Percentiles rank a stretch among this genome's conserved stretches.
Conservation (phyloP, 371 early-diverging fungal genomes). For the Coemansia sp. region DNA sequence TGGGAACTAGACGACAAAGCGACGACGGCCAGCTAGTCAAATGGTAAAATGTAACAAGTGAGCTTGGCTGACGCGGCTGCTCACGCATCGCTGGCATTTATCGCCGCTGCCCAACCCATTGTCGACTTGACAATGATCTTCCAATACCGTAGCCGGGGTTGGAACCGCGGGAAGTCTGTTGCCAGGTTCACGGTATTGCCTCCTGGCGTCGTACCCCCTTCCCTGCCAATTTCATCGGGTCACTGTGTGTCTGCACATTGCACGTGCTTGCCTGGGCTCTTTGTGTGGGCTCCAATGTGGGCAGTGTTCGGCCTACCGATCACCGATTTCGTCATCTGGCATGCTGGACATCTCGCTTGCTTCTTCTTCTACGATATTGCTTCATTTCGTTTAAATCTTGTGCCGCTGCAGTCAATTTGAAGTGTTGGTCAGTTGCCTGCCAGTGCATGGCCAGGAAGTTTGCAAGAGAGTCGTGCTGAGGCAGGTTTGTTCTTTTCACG, state of each 20-base stretch:
- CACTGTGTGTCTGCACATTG: constrained; percentile 4
- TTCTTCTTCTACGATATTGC: not conserved
- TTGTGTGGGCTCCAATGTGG: not conserved
- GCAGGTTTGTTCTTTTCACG: too few relatives aligned
- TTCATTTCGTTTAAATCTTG: not conserved
- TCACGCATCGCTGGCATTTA: not conserved
- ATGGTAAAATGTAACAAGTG: not conserved
- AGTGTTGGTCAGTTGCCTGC: not conserved
- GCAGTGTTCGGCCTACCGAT: constrained; percentile 8
- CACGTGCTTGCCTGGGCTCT: not conserved
- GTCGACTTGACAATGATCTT: not conserved
- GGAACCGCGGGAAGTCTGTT: not conserved
- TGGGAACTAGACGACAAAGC: constrained; percentile 1
- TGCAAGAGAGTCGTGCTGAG: not conserved
- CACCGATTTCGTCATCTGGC: constrained; percentile 3
- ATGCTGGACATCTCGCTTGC: not conserved
- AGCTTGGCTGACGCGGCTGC: not conserved
- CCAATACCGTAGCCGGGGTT: not conserved
- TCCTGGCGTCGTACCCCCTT: too few relatives aligned
- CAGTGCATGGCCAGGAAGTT: not conserved
- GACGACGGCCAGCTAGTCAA: not conserved
- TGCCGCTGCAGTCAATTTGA: not conserved
- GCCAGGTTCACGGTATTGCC: too few relatives aligned
- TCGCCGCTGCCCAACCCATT: not conserved
- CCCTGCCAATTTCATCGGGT: not conserved